Percentiles rank a stretch among this genome's conserved stretches.
phyloP scores from a whole-genome alignment of 2,329 filamentous ascomycete genomes.

The Zymoseptoria ardabiliae region DNA sequence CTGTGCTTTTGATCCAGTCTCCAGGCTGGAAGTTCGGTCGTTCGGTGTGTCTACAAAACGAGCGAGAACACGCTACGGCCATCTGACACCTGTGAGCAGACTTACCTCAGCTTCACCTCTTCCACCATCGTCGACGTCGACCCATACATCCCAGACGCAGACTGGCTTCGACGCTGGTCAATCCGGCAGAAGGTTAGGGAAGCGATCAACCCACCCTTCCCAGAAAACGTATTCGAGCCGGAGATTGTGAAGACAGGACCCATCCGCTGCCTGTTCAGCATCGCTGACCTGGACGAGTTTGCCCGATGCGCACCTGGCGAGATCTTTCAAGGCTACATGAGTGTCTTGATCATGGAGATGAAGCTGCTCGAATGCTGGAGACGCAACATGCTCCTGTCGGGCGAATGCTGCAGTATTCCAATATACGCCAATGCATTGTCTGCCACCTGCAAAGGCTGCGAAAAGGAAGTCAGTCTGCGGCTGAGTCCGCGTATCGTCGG shows the following conservation, averaged over 20 bases:
- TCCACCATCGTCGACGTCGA: constrained; percentile 50
- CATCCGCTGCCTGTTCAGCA: constrained; percentile 34
- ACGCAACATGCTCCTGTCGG: constrained; percentile 40
- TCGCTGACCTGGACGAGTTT: constrained; percentile 41
- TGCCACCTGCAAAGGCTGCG: constrained; percentile 37
- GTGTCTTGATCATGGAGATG: constrained; percentile 37
- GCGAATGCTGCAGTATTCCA: constrained; percentile 47
- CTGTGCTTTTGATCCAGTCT: constrained; percentile 24
- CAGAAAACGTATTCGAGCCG: constrained; percentile 27
- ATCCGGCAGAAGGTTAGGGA: constrained; percentile 43
- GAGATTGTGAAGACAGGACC: constrained; percentile 16
- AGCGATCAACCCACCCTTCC: constrained; percentile 44
- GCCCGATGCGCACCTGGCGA: constrained; percentile 30
- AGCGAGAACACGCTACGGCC: neutral
- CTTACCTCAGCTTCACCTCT: constrained; percentile 31
- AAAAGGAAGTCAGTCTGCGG: constrained; percentile 28
- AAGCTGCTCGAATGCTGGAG: constrained; percentile 35
- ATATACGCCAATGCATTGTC: constrained; percentile 45
- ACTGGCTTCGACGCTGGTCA: constrained; percentile 47
- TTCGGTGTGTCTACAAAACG: constrained; percentile 19
- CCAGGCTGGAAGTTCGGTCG: constrained; percentile 26
- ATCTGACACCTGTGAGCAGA: constrained; percentile 7
- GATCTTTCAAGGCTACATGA: constrained; percentile 39
- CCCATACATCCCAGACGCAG: constrained; percentile 46
- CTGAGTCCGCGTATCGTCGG: constrained; percentile 40